A percentile compares a stretch with the other conserved stretches of the same genome.
Conservation (phyloP, 306 rosid genomes). For the Morella rubra region DNA sequence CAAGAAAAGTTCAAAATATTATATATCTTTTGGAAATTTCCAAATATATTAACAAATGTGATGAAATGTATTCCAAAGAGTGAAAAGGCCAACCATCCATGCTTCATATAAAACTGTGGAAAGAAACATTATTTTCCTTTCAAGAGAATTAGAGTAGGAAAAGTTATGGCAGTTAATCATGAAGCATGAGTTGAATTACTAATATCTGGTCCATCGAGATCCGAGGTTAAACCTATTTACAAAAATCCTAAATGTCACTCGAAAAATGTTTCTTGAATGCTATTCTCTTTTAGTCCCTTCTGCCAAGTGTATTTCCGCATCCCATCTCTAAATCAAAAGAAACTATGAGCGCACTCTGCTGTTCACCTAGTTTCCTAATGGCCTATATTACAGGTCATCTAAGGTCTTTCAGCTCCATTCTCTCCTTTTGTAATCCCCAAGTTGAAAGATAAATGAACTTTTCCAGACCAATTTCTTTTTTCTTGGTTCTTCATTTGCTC, state of each 20-base stretch:
- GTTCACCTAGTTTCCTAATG: not conserved
- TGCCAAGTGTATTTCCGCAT: not conserved
- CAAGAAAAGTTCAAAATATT: not conserved
- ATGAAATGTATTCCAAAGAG: not conserved
- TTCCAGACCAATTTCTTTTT: not conserved
- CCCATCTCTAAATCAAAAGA: not conserved
- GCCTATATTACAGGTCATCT: not conserved
- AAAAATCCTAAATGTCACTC: not conserved
- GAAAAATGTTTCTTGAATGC: not conserved
- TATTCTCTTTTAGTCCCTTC: not conserved
- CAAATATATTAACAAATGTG: not conserved
- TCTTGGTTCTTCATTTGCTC: not conserved
- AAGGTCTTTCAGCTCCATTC: not conserved
- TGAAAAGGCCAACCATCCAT: too few species aligned
- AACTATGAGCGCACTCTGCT: not conserved
- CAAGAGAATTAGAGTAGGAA: not conserved
- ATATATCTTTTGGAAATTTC: not conserved
- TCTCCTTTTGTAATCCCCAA: not conserved
- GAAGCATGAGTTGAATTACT: not conserved
- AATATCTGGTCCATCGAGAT: not conserved
- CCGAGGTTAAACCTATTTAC: not conserved
- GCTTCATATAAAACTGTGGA: not conserved
- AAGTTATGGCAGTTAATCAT: not conserved
- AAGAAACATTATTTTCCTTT: not conserved
- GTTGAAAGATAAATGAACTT: too few species aligned